A percentile compares a stretch with the other conserved stretches of the same genome.
phyloP scores from a whole-genome alignment of 2,329 filamentous ascomycete species.

The Fusarium phyllophilum region DNA sequence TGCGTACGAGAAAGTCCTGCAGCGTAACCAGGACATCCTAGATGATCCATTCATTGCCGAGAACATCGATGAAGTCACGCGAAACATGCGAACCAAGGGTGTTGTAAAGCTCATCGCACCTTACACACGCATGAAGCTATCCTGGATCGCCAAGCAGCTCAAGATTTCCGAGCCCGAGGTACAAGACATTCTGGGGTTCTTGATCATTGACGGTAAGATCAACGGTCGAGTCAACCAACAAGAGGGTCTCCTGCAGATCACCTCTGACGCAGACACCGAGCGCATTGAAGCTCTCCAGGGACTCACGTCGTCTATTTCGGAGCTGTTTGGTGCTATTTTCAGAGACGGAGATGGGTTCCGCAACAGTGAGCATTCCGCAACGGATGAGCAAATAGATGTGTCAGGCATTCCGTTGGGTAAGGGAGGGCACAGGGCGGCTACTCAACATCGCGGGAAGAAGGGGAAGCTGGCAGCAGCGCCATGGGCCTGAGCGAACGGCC shows the following conservation, averaged over 20 bases:
- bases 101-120: constrained; percentile 93
- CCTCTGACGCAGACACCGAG: constrained; percentile 76
- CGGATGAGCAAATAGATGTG: constrained; percentile 48
- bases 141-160: constrained; percentile 88
- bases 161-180: constrained; percentile 88
- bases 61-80: constrained; percentile 98
- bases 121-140: constrained; percentile 90
- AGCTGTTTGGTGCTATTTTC: constrained; percentile 77
- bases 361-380: constrained; percentile 37
- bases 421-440: constrained; percentile 1
- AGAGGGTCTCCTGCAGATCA: constrained; percentile 83
- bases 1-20: constrained; percentile 86
- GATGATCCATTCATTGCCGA: constrained; percentile 96
- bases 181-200: constrained; percentile 92
- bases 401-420: constrained; percentile 37
- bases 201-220: constrained; percentile 91
- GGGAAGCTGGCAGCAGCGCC: constrained; percentile 22
- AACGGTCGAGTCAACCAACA: constrained; percentile 90
- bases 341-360: constrained; percentile 80
- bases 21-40: constrained; percentile 88
- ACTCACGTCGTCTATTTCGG: constrained; percentile 76
- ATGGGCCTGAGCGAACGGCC: constrained; percentile 25
- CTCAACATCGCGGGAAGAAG: constrained; percentile 36
- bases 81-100: constrained; percentile 97
- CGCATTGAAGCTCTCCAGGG: constrained; percentile 77